Evolutionary conservation across 2,329 filamentous ascomycete species (phyloP).

Genomic region (Dactylellina sp.): DNA sequence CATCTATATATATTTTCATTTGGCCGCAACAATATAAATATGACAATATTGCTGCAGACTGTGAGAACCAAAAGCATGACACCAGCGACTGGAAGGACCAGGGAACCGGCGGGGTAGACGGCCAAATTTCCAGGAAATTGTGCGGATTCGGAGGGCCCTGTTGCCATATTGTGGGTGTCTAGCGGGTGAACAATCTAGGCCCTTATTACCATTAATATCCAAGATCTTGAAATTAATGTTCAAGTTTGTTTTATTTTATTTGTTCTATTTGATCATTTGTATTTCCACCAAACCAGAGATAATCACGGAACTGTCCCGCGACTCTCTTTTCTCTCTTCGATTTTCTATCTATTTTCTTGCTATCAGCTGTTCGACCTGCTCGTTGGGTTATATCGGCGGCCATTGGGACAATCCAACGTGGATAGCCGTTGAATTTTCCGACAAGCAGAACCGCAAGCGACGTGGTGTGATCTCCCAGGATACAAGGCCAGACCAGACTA

Average conservation of each 20-base stretch:
- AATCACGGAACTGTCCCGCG: constrained; percentile 43
- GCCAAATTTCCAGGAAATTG: constrained; percentile 41
- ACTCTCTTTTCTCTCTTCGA: constrained; percentile 10
- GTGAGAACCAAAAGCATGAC: background rate
- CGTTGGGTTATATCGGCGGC: constrained; percentile 29
- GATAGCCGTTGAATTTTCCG: constrained; percentile 54
- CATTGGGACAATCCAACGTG: constrained; percentile 40
- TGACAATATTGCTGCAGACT: constrained; percentile 12
- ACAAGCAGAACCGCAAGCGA: constrained; percentile 55
- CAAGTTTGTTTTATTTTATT: constrained; percentile 10
- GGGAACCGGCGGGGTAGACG: background rate
- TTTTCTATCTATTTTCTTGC: constrained; percentile 6
- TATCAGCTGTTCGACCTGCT: constrained; percentile 52
- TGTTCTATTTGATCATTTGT: background rate
- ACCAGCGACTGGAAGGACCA: background rate
- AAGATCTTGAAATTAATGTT: constrained; percentile 33
- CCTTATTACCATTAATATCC: constrained; percentile 22
- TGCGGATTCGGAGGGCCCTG: constrained; percentile 1
- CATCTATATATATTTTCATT: constrained; percentile 27
- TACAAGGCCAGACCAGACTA: constrained; percentile 7
- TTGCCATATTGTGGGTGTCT: constrained; percentile 5
- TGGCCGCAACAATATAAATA: constrained; percentile 19
- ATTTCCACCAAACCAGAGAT: constrained; percentile 19
- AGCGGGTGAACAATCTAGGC: constrained; percentile 19
- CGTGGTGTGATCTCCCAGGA: constrained; percentile 55